These are phyloP conservation scores for Fusarium robinianum DNA, from an alignment of 2,329 filamentous ascomycete species.

Conservation along the genomic window DNA sequence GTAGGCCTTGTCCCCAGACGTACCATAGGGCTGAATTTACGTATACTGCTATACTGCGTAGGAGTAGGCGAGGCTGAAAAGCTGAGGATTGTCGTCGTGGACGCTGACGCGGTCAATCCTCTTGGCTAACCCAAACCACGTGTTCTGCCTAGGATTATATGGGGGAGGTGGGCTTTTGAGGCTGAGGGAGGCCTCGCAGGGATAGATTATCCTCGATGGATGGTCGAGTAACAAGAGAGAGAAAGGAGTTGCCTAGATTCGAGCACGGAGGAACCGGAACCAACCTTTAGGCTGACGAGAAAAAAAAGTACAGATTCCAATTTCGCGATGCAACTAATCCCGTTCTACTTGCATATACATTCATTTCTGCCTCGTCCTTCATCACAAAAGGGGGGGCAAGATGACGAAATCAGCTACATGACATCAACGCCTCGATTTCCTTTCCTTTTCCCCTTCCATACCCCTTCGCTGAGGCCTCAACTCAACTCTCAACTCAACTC, in stretches of 20 bases:
- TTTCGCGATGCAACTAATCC: too few species aligned
- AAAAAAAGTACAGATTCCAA: too few species aligned
- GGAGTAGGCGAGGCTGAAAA: constrained; percentile 14
- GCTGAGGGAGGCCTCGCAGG: constrained; percentile 6
- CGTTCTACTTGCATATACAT: too few species aligned
- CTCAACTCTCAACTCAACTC: background rate
- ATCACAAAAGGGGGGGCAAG: too few species aligned
- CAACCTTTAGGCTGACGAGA: too few species aligned
- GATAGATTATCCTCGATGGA: too few species aligned
- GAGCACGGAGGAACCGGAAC: too few species aligned
- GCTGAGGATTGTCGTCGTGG: constrained; percentile 15
- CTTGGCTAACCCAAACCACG: constrained; percentile 1
- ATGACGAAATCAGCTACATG: background rate
- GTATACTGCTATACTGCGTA: background rate
- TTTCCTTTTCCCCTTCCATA: background rate
- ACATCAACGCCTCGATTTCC: background rate
- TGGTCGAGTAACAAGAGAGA: too few species aligned
- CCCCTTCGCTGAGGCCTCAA: background rate
- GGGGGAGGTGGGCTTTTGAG: constrained; percentile 8
- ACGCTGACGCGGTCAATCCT: constrained; percentile 23
- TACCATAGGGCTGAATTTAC: constrained; percentile 20
- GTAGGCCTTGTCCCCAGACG: too few species aligned
- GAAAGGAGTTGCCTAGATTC: too few species aligned
- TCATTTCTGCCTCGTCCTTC: too few species aligned
- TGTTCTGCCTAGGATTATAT: constrained; percentile 2